Conservation (phyloP, 305 asterid species). For the Solanum hybrid region DNA sequence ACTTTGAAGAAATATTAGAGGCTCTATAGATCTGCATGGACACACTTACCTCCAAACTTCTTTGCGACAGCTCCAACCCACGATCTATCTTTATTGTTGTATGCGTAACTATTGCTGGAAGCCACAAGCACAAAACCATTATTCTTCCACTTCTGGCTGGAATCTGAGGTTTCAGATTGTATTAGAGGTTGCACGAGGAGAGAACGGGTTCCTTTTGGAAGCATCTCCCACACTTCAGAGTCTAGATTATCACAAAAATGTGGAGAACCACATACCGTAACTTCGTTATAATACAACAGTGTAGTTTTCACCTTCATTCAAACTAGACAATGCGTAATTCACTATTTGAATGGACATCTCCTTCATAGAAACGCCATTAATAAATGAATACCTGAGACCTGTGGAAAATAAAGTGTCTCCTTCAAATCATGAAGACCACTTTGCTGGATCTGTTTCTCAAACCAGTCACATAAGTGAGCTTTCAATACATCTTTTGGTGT, state of each 20-base stretch:
- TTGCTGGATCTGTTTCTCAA: slow-evolving; percentile 39
- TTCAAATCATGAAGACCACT: slow-evolving; percentile 46
- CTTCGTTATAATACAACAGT: not conserved
- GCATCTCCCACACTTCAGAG: slow-evolving; percentile 52
- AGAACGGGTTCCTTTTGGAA: slow-evolving; percentile 63
- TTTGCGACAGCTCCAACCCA: slow-evolving; percentile 78
- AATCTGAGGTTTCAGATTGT: slow-evolving; percentile 16
- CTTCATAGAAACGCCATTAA: not conserved
- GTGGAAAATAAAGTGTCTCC: slow-evolving; percentile 61
- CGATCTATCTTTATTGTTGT: slow-evolving; percentile 53
- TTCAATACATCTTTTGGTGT: slow-evolving; percentile 45
- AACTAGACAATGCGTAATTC: not conserved
- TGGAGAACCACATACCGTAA: not conserved
- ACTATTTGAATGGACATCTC: not conserved
- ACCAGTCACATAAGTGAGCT: slow-evolving; percentile 46
- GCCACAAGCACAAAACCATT: slow-evolving; percentile 70
- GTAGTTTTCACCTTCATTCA: not conserved
- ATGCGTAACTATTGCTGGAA: slow-evolving; percentile 60
- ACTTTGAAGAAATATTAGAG: not conserved
- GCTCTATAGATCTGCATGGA: slow-evolving; percentile 5
- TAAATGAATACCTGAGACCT: slow-evolving; percentile 36
- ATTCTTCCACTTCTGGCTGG: slow-evolving; percentile 20
- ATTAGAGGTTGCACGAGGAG: slow-evolving; percentile 63
- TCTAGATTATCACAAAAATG: slow-evolving; percentile 25
- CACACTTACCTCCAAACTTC: slow-evolving; percentile 44